These are phyloP conservation scores for Russula vinacea DNA, from an alignment of 768 basidiomycete species.

Conservation along the genomic window DNA sequence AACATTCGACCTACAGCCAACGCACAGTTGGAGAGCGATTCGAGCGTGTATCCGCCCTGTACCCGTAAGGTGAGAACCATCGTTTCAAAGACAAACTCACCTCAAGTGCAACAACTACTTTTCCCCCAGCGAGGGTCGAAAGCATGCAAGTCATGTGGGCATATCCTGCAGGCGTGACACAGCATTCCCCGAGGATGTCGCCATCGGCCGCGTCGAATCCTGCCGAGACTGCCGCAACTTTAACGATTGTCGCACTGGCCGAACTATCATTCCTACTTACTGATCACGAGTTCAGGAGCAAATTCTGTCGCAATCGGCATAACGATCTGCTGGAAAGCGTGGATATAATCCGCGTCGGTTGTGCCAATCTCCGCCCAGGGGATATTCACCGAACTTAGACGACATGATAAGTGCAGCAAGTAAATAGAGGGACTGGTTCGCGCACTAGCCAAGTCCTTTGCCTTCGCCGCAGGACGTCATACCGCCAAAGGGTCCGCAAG, in stretches of 20 bases:
- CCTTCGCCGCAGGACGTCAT: slow-evolving; percentile 85
- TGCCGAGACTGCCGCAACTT: slow-evolving; percentile 70
- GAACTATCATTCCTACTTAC: slow-evolving; percentile 46
- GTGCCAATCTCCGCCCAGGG: slow-evolving; percentile 90
- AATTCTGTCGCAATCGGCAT: slow-evolving; percentile 99
- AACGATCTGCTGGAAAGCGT: slow-evolving; percentile 92
- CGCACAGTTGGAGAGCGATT: slow-evolving; percentile 83
- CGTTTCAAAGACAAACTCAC: slow-evolving; percentile 42
- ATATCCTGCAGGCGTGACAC: slow-evolving; percentile 88
- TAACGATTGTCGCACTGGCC: not conserved
- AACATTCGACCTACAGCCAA: slow-evolving; percentile 83
- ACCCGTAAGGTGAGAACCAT: not conserved
- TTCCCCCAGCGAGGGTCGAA: slow-evolving; percentile 80
- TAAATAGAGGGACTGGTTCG: slow-evolving; percentile 26
- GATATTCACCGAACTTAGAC: slow-evolving; percentile 82
- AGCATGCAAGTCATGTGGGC: slow-evolving; percentile 99
- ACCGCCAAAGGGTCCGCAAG: slow-evolving; percentile 85
- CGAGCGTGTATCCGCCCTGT: slow-evolving; percentile 93
- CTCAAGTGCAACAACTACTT: slow-evolving; percentile 90
- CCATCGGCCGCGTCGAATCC: slow-evolving; percentile 97
- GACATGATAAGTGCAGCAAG: slow-evolving; percentile 16
- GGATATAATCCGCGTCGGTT: slow-evolving; percentile 93
- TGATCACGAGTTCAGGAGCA: slow-evolving; percentile 91
- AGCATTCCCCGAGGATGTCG: slow-evolving; percentile 87
- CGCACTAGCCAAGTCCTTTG: slow-evolving; percentile 80